A percentile compares a stretch with the other conserved stretches of the same genome.
These are phyloP conservation scores for Cercophora samala DNA, from an alignment of 495 filamentous ascomycete species.

Conservation along the genomic window DNA sequence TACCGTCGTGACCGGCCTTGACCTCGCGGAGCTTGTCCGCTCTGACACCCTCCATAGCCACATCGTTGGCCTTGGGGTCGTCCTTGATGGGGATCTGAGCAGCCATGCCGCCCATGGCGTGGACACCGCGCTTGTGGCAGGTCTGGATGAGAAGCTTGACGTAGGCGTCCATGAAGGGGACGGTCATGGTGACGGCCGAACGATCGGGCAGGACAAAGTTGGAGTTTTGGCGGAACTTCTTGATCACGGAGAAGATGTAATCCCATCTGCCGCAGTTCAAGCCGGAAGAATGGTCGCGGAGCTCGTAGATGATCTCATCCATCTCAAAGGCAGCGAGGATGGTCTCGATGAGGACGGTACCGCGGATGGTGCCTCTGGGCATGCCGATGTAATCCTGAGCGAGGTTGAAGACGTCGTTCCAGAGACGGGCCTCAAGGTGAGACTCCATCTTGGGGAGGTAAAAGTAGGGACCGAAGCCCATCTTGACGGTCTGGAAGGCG, in stretches of 20 bases:
- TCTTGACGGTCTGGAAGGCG: constrained; percentile 79
- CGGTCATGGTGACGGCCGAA: constrained; percentile 90
- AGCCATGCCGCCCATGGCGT: constrained; percentile 99
- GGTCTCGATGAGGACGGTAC: constrained; percentile 96
- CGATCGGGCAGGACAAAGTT: constrained; percentile 93
- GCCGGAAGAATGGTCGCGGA: constrained; percentile 92
- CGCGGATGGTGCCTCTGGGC: constrained; percentile 87
- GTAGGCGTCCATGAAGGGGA: constrained; percentile 98
- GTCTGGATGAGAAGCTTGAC: constrained; percentile 94
- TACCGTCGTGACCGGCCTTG: constrained; percentile 89
- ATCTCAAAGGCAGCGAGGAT: constrained; percentile 99
- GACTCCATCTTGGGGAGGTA: constrained; percentile 99
- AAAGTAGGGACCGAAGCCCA: constrained; percentile 91
- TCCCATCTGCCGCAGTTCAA: constrained; percentile 99
- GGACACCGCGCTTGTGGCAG: constrained; percentile 90
- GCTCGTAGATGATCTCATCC: constrained; percentile 99
- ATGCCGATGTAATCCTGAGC: constrained; percentile 90
- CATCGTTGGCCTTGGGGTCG: constrained; percentile 82
- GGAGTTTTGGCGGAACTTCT: constrained; percentile 95
- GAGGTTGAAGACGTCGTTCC: constrained; percentile 99
- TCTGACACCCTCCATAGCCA: constrained; percentile 88
- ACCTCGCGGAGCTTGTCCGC: constrained; percentile 97
- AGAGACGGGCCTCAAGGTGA: constrained; percentile 92
- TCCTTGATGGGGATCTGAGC: constrained; percentile 99
- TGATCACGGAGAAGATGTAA: constrained; percentile 99